Evolutionary conservation across 2,329 filamentous ascomycete species (phyloP).

Genomic region (Aureobasidium lini): DNA sequence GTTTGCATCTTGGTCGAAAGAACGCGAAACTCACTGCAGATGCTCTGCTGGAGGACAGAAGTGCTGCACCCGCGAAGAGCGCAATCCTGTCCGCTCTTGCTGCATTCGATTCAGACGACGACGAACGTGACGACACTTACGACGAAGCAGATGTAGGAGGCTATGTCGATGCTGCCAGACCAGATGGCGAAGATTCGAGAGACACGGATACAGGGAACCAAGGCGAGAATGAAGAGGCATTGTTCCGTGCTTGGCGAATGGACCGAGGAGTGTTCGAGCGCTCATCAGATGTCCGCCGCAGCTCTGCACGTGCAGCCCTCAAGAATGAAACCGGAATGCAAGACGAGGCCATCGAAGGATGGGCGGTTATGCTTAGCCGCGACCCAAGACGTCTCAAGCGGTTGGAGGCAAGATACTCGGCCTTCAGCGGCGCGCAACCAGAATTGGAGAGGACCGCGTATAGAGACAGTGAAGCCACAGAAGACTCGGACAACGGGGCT

Average conservation of each 20-base stretch:
- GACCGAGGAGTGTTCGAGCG: constrained; percentile 61
- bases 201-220: constrained; percentile 41
- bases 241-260: constrained; percentile 66
- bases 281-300: constrained; percentile 61
- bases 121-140: constrained; percentile 95
- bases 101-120: constrained; percentile 86
- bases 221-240: constrained; percentile 54
- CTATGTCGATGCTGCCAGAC: constrained; percentile 60
- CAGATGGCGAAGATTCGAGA: constrained; percentile 39
- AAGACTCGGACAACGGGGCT: constrained; percentile 48
- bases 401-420: constrained; percentile 62
- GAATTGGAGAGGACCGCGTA: constrained; percentile 61
- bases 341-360: constrained; percentile 89
- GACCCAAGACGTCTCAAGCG: constrained; percentile 61
- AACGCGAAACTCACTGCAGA: constrained; percentile 60
- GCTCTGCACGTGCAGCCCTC: constrained; percentile 54
- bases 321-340: constrained; percentile 78
- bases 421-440: constrained; percentile 59
- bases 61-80: constrained; percentile 64
- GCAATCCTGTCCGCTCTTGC: constrained; percentile 83
- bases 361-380: constrained; percentile 76
- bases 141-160: constrained; percentile 88
- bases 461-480: constrained; percentile 45
- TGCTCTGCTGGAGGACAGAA: constrained; percentile 58
- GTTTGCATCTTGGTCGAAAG: constrained; percentile 72